A percentile compares a stretch with the other conserved stretches of the same genome.
Evolutionary conservation across 768 basidiomycete genomes (phyloP).

Genomic region (Flagelloscypha sp.): DNA sequence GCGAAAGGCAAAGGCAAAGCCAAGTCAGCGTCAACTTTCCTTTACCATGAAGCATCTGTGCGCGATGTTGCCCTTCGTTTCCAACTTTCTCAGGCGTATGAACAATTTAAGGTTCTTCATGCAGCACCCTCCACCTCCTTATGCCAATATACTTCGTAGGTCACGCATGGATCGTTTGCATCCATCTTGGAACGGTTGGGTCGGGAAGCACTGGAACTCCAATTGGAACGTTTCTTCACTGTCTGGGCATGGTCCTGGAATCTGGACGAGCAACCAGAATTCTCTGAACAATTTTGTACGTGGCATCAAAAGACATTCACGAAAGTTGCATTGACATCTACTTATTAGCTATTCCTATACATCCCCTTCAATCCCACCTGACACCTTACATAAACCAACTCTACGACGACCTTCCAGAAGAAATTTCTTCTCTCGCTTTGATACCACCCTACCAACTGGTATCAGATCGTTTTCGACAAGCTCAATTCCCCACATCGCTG

Average conservation of each 20-base stretch:
- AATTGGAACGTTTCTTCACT: slow-evolving; percentile 78
- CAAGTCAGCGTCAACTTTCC: slow-evolving; percentile 39
- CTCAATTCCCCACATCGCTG: slow-evolving; percentile 44
- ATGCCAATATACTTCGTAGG: slow-evolving; percentile 29
- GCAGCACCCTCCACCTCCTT: background rate
- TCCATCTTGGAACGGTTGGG: slow-evolving; percentile 56
- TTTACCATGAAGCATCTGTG: slow-evolving; percentile 68
- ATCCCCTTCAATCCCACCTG: slow-evolving; percentile 45
- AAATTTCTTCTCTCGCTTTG: slow-evolving; percentile 40
- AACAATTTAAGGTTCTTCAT: slow-evolving; percentile 65
- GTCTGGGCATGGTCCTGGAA: slow-evolving; percentile 89
- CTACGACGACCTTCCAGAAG: slow-evolving; percentile 35
- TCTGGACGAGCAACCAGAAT: slow-evolving; percentile 46
- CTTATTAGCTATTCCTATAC: slow-evolving; percentile 48
- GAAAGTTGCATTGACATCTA: background rate
- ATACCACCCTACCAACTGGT: slow-evolving; percentile 49
- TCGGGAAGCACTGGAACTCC: slow-evolving; percentile 62
- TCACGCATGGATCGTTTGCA: slow-evolving; percentile 70
- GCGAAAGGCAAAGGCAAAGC: slow-evolving; percentile 33
- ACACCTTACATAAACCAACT: slow-evolving; percentile 46
- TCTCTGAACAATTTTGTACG: slow-evolving; percentile 50
- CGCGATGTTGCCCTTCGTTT: slow-evolving; percentile 60
- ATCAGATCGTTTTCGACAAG: slow-evolving; percentile 37
- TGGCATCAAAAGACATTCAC: too few relatives aligned
- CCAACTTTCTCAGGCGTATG: slow-evolving; percentile 64